These are phyloP conservation scores for Linaria vulgaris DNA, from an alignment of 257 asterid species.

Conservation along the genomic window DNA sequence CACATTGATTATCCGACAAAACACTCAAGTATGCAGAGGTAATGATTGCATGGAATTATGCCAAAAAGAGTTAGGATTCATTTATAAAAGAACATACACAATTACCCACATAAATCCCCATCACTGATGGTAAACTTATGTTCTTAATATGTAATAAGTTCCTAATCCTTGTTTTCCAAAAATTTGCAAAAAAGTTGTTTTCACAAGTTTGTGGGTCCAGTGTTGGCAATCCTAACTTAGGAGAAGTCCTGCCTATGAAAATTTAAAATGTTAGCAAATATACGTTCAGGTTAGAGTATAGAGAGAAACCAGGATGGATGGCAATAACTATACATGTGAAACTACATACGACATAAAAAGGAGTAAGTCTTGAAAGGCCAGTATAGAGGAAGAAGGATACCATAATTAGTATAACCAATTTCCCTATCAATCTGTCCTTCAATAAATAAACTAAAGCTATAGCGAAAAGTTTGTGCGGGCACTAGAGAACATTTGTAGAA, in stretches of 20 bases:
- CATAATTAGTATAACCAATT: background rate
- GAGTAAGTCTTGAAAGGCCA: background rate
- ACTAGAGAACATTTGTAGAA: constrained; percentile 6
- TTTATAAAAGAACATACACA: background rate
- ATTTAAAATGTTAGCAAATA: background rate
- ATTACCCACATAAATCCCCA: background rate
- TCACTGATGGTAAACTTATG: background rate
- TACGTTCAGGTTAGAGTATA: background rate
- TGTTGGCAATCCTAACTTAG: background rate
- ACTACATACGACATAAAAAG: no score
- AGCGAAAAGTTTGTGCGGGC: constrained; percentile 3
- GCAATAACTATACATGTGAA: no score
- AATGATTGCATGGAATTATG: no score
- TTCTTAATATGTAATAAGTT: background rate
- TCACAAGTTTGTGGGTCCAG: background rate
- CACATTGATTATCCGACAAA: no score
- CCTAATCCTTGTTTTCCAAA: background rate
- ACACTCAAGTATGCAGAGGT: no score
- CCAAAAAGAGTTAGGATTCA: background rate
- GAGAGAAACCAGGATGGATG: background rate
- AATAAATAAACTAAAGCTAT: background rate
- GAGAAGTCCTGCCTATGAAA: constrained; percentile 12
- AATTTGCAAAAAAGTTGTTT: background rate
- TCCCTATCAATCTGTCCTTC: background rate
- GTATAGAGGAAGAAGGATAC: background rate